Base-by-base conservation (phyloP, 2,329 filamentous ascomycete genomes). In the Aspergillus amoenus region DNA sequence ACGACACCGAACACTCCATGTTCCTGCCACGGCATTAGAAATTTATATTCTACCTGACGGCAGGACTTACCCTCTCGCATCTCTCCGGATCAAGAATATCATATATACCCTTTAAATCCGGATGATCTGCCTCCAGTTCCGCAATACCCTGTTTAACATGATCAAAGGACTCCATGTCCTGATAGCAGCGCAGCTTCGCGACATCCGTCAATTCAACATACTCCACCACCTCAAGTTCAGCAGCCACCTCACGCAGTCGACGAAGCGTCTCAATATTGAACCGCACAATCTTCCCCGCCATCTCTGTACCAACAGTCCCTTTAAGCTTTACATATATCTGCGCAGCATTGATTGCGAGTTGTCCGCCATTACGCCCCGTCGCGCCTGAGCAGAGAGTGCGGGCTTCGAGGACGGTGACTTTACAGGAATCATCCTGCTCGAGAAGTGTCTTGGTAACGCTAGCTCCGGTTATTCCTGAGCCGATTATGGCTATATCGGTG, bases 331-430 rank as follows among this genome's bases (percentile, higher is more conserved):
- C 67, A 37, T 66, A 71, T 4, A 65, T 63, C 32, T 71, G 66
- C 4, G 55, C 67, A 7, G 68, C 64, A 11, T 69, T 64, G 1
- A 70, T 30, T 1, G 27, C 51, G 11, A 73, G 70, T 32, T 72
- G 70, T 0, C 69, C 71, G 0, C 71, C 71, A 53, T 73, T 73
- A 3, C 70, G 69, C 1, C 71, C 71, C 0, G 70, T 73, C 2
- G 71, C 71, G 12, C 71, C 71, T 12, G 62, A 67, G 44, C 71
- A 73, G 12, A 69, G 48, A 21, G 64, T 61, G 15, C 71, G 69
- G 0, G 70, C 69, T 54, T 73, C 71, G 1, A 73, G 60, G 21
- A 73, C 64, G 2, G 68, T 58, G 3, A 73, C 39, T 59, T 52
- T 0, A 63, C 64, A 5, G 34, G 40, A 11, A 2, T n/a, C n/a